These are phyloP conservation scores for Geopyxis carbonaria DNA, from an alignment of 495 filamentous ascomycete species.

Conservation along the genomic window DNA sequence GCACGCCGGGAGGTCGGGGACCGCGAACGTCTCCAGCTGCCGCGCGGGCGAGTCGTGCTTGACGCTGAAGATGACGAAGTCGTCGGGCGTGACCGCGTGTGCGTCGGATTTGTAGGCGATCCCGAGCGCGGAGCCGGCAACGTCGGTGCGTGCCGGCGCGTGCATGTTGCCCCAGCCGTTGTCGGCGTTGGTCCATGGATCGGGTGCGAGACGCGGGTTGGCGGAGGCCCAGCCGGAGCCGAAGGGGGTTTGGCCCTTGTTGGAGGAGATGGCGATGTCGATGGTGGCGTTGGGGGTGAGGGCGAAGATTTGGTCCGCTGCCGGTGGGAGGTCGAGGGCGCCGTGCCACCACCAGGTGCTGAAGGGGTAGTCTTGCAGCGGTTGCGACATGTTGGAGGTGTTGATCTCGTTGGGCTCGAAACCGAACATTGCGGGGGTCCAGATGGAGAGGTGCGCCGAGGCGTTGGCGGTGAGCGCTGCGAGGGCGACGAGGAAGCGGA, in stretches of 20 bases:
- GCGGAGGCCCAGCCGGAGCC: constrained; percentile 23
- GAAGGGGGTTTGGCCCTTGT: constrained; percentile 30
- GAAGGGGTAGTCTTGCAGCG: constrained; percentile 12
- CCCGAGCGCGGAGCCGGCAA: constrained; percentile 36
- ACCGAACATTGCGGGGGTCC: constrained; percentile 11
- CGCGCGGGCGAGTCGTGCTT: constrained; percentile 13
- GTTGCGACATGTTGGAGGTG: constrained; percentile 15
- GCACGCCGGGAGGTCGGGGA: constrained; percentile 34
- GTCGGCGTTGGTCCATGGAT: constrained; percentile 13
- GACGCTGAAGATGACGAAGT: constrained; percentile 35
- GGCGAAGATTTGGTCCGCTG: constrained; percentile 30
- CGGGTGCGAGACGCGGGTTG: constrained; percentile 11
- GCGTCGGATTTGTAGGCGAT: constrained; percentile 37
- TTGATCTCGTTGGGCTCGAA: constrained; percentile 15
- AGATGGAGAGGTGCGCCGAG: constrained; percentile 10
- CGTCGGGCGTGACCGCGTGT: constrained; percentile 33
- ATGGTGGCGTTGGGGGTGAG: constrained; percentile 34
- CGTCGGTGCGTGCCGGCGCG: constrained; percentile 9
- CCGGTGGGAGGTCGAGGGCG: constrained; percentile 17
- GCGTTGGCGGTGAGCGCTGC: constrained; percentile 11
- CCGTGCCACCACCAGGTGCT: constrained; percentile 18
- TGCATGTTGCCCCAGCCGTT: constrained; percentile 19
- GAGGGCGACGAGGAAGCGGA: constrained; percentile 6
- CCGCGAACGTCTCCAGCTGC: constrained; percentile 29
- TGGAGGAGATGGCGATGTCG: constrained; percentile 36